These are phyloP conservation scores for Rubia tinctorum DNA, from an alignment of 305 asterid genomes.

Conservation along the genomic window DNA sequence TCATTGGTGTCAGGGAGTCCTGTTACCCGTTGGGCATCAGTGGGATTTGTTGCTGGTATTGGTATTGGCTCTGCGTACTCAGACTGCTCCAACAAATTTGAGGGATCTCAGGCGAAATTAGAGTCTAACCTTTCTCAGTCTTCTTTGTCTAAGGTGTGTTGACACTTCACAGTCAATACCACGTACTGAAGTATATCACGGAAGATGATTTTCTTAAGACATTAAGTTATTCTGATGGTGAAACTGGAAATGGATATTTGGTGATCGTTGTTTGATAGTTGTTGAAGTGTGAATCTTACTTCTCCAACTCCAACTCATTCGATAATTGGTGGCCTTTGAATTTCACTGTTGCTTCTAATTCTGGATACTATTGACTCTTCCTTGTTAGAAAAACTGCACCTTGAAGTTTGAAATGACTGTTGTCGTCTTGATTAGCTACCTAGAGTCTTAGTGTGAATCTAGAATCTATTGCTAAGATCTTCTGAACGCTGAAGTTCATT, in stretches of 20 bases:
- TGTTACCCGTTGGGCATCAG: conserved; percentile 87
- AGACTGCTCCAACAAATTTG: conserved; percentile 66
- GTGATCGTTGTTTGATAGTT: not conserved
- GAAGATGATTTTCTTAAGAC: not conserved
- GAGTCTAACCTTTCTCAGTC: conserved; percentile 32
- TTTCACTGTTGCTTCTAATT: not conserved
- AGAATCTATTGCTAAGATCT: not conserved
- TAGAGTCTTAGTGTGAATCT: not conserved
- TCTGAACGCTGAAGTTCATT: not conserved
- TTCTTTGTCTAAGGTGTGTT: conserved; percentile 45
- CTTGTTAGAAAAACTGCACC: not conserved
- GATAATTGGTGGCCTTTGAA: not conserved
- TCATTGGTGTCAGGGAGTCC: conserved; percentile 66
- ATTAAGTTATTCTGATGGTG: not conserved
- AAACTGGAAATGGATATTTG: not conserved
- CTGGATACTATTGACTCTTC: not conserved
- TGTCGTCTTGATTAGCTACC: not conserved
- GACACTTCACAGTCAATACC: conserved; percentile 1
- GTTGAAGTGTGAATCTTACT: not conserved
- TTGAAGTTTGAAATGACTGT: not conserved
- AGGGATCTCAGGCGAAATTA: conserved; percentile 36
- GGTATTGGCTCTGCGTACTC: conserved; percentile 92
- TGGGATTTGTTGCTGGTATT: conserved; percentile 85
- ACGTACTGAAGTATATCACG: not conserved
- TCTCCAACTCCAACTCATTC: not conserved